Evolutionary conservation across 257 asterid genomes (phyloP), one percentile per base, ranked within the genome.

Genomic region (Solanum sejunctum): DNA sequence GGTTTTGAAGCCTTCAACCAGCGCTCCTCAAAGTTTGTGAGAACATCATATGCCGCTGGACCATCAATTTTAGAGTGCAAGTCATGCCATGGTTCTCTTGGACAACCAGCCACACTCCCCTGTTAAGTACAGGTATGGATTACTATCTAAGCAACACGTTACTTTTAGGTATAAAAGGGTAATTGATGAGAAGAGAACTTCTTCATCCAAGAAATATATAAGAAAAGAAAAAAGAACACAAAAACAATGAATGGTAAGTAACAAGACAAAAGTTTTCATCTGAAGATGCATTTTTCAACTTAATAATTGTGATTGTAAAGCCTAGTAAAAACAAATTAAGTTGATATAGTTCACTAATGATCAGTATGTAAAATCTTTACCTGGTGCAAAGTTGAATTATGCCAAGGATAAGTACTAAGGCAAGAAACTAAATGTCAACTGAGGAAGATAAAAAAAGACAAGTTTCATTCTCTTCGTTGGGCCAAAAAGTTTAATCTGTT

Each of bases 81-180:
- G 87, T 97, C 99, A 85, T 97, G 99, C 99, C 99, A 97, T 63
- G 99, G 98, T 88, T 97, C 98, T 94, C 99, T 94, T 51, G 99
- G 98, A 86, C 97, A 93, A 79, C 98, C 99, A 60, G 91, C 82
- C 57, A 67, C 77, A 89, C 32, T 93, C 39, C 98, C 99, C 99
- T 97, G 92, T 81, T 85, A 66, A 83, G 67, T 21, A 83, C 61
- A 82, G 81, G 23, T 55, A 81, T 16, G 45, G 82, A 64, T 67
- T 67, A 77, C 73, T 82, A 69, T 60, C 51, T 49, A 45, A 58
- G 64, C 36, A 58, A 54, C 78, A 51, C 1, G 55, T 77, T 26
- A 77, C 61, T 77, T 77, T 45, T 39, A 23, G 63, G 82, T 28
- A 16, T 43, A 54, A 28, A 77, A 75, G 20, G 82, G 16, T 77